Conservation (phyloP, 2,329 filamentous ascomycete genomes). For the Colletotrichum sp. region DNA sequence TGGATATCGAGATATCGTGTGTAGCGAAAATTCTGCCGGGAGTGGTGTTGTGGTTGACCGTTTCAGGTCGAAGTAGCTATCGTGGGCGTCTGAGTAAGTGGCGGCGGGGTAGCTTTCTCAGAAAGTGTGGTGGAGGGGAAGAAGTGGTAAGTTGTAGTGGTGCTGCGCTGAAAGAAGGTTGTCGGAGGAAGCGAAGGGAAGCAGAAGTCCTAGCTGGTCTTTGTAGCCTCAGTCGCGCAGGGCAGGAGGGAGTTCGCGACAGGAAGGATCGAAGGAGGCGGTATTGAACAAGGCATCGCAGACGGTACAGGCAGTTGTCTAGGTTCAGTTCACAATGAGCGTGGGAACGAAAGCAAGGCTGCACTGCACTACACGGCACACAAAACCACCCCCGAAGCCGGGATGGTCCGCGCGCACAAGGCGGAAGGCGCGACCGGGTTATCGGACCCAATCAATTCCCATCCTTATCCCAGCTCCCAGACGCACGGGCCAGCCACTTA, state of each 20-base stretch:
- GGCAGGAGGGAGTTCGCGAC: background rate
- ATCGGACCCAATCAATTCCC: background rate
- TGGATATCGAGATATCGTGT: background rate
- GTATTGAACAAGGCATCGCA: slow-evolving; percentile 9
- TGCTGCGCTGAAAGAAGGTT: background rate
- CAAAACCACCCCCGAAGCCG: background rate
- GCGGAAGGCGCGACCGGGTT: slow-evolving; percentile 7
- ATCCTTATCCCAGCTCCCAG: background rate
- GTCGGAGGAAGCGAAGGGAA: background rate
- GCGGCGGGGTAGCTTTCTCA: slow-evolving; percentile 19
- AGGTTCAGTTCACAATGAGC: background rate
- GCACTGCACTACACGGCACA: background rate
- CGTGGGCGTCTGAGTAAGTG: slow-evolving; percentile 3
- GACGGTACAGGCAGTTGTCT: background rate
- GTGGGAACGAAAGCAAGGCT: background rate
- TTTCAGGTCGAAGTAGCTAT: slow-evolving; percentile 18
- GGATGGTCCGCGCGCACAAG: slow-evolving; percentile 3
- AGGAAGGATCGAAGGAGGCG: background rate
- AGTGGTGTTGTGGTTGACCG: background rate
- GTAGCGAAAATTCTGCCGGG: background rate
- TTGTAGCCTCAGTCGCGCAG: background rate
- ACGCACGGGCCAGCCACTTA: background rate
- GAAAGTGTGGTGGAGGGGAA: background rate
- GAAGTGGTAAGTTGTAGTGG: background rate
- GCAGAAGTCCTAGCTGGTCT: background rate